Base-by-base conservation (phyloP, 176 grass and related monocot genomes). In the Secale cereale region DNA sequence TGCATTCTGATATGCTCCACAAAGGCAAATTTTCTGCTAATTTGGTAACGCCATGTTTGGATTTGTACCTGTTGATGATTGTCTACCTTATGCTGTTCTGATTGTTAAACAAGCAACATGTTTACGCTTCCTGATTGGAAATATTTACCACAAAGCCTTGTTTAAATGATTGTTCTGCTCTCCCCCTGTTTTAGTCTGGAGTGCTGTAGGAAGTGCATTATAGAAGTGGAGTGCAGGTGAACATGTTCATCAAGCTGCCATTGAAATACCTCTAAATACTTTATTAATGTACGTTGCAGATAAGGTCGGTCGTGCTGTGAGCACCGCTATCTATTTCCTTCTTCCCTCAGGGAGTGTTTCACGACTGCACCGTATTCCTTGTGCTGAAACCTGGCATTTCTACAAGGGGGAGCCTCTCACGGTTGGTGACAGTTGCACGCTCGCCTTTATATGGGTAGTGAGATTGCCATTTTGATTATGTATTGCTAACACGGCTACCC, bases 321-420 rank as follows among this genome's bases (percentile, higher is more conserved):
- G 93, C 85, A 96, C 93, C 36, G 90, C 97, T 69, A 98, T 98
- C 56, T 98, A 96, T 76, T 98, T 94, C 86, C 52, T 98, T 29
- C 77, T 98, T 74, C 91, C 97, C 9, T 5, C 97, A 48, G 93
- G 93, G 23, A 91, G 91, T 76, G 88, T 96, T 70, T 94, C 97
- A n/a, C 93, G 73, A 29, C 88, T 98, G 37, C 97, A 96, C 70
- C 97, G 97, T 63, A 98, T 98, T 65, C 97, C 97, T 40, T 96
- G 89, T 66, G 89, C 97, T 79, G 97, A 98, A 87, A 98, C 93
- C 76, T 96, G 97, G 97, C 97, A 98, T 80, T 98, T 96, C 63
- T 96, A 98, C 86, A 87, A 88, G 82, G 97, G 97, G 78, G 97
- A 98, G n/a, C 97, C 97, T 79, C 97, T 98, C 52, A 98, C 93